Conservation (phyloP, 148 eudicot species). For the Linanthus parryae region DNA sequence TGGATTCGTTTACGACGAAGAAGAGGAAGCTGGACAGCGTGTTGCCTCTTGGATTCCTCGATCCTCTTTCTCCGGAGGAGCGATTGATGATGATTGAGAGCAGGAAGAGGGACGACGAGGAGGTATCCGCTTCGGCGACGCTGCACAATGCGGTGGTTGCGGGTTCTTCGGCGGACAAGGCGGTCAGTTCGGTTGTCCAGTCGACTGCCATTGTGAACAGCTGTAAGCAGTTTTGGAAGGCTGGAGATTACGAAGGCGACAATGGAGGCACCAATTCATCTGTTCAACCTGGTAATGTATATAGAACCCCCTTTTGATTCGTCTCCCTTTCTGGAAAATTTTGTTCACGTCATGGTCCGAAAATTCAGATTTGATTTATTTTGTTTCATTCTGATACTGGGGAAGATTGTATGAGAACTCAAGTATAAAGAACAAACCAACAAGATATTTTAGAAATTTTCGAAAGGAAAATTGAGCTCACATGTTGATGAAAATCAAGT, state of each 20-base stretch:
- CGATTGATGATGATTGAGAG: not conserved
- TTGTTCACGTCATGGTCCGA: too few species aligned
- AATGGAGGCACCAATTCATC: not conserved
- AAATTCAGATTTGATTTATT: too few species aligned
- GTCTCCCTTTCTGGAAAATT: too few species aligned
- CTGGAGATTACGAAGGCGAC: conserved; percentile 32
- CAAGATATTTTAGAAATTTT: too few species aligned
- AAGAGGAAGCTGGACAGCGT: not conserved
- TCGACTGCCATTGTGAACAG: not conserved
- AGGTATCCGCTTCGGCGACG: not conserved
- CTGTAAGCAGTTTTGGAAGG: conserved; percentile 48
- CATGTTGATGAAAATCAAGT: too few species aligned
- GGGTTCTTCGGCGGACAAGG: too few species aligned
- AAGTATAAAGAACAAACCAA: too few species aligned
- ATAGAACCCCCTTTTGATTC: too few species aligned
- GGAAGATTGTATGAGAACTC: too few species aligned
- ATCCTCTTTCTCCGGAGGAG: conserved; percentile 6
- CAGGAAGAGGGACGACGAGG: not conserved
- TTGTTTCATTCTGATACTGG: too few species aligned
- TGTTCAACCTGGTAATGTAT: conserved; percentile 17
- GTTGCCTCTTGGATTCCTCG: conserved; percentile 19
- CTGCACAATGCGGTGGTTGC: not conserved
- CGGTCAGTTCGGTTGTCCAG: too few species aligned
- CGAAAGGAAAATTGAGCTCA: too few species aligned
- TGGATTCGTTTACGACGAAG: conserved; percentile 4